These are phyloP conservation scores for Neurospora sp. DNA, from an alignment of 495 filamentous ascomycete species.

Conservation along the genomic window DNA sequence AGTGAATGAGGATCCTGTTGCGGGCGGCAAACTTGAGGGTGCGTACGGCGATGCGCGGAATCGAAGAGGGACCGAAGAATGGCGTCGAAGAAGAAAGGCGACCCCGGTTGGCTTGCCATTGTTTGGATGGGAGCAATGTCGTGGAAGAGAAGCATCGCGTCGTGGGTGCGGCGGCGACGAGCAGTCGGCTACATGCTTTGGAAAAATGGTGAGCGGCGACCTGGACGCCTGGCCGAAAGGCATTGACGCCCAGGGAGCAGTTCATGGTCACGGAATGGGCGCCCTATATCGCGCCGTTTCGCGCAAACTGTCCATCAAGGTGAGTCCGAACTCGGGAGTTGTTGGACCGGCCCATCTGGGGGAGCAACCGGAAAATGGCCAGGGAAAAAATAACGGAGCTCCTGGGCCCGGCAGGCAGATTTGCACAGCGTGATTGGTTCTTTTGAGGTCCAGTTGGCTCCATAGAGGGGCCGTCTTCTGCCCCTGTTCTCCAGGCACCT, in stretches of 20 bases:
- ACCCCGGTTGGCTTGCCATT: not conserved
- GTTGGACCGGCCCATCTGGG: not conserved
- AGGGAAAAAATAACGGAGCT: constrained; percentile 1
- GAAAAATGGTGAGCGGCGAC: constrained; percentile 13
- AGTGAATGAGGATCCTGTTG: constrained; percentile 24
- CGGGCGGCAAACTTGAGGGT: constrained; percentile 7
- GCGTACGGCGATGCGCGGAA: constrained; percentile 16
- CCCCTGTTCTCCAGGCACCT: not conserved
- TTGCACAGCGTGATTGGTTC: not conserved
- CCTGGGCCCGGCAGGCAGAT: constrained; percentile 1
- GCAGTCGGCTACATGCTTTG: constrained; percentile 3
- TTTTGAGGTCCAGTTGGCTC: not conserved
- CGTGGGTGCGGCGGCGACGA: constrained; percentile 1
- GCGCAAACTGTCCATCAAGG: constrained; percentile 19
- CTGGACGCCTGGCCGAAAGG: constrained; percentile 21
- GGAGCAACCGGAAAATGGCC: not conserved
- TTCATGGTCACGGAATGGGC: constrained; percentile 18
- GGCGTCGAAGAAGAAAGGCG: not conserved
- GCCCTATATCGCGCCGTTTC: constrained; percentile 15
- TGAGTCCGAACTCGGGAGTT: not conserved
- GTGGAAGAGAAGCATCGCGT: constrained; percentile 11
- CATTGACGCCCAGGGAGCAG: constrained; percentile 21
- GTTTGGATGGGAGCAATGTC: not conserved
- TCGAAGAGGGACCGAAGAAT: not conserved
- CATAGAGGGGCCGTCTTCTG: not conserved